Evolutionary conservation across 2,329 filamentous ascomycete genomes (phyloP), one percentile per base, ranked within the genome.

Genomic region (Penicillium glabrum): DNA sequence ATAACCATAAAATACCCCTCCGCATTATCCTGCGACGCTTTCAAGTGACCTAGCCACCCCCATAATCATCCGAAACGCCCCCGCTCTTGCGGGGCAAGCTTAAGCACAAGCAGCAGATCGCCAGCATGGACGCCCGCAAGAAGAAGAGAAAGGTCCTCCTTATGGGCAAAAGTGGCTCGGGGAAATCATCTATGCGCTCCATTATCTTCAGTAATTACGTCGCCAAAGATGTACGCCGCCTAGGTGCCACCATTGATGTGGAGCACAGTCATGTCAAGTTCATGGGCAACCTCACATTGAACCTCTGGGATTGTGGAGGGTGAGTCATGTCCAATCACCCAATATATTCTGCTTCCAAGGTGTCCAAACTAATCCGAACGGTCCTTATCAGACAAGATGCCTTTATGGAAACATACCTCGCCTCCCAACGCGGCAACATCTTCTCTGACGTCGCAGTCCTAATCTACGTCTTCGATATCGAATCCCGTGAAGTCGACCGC

Each of bases 161-260:
- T 60, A 93, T 93, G 95, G 95, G 95, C 67, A 97, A 97, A 80
- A 96, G 91, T 61, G 95, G 95, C 53, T 96, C 93, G 0, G 95
- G 95, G 54, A 99, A 99, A 78, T 97, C 93, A 43, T 97, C 92
- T 55, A 99, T 99, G 95, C 86, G 95, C 62, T 95, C 90, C 70
- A 98, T 99, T 71, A 97, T 99, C 74, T 99, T 99, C 78, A 96
- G 91, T 81, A 98, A 98, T 77, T 98, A 97, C 74, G 93, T 98
- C 63, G 95, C 95, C 55, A 92, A 96, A 72, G 95, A 99, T 75
- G 96, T 96, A 7, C 85, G 95, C 39, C 83, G 95, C 57, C 81
- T 99, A 54, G 95, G 95, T 64, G 95, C 95, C 1, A 99, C 95
- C 13, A 98, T 99, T 72, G 95, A 99, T 73, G 95, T 99, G 59